These are phyloP conservation scores for Tetrahymena malaccensis DNA, from an alignment of 73 alveolate genomes.

Conservation along the genomic window DNA sequence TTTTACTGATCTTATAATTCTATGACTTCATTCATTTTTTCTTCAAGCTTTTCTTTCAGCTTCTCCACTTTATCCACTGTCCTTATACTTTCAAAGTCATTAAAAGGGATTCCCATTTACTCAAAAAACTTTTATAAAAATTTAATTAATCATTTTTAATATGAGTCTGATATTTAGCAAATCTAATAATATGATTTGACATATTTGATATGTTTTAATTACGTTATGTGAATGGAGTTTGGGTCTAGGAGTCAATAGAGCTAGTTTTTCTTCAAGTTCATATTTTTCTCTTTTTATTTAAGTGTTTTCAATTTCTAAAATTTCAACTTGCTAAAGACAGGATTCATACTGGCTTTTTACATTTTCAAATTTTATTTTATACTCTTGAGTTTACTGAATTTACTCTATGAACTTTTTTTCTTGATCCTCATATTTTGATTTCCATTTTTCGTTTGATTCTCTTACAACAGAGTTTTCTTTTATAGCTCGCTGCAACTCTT, in stretches of 20 bases:
- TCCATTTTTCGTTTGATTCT: neutral
- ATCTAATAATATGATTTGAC: neutral
- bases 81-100: neutral
- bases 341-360: neutral
- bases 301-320: neutral
- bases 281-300: neutral
- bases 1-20: neutral
- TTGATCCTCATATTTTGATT: neutral
- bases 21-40: neutral
- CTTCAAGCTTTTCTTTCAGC: neutral
- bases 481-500: neutral
- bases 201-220: neutral
- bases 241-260: neutral
- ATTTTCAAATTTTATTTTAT: neutral
- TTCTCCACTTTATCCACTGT: neutral
- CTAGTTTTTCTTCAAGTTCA: neutral
- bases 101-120: no score
- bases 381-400: neutral
- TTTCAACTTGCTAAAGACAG: neutral
- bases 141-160: no score
- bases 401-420: neutral
- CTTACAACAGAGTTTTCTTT: neutral
- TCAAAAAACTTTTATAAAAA: no score
- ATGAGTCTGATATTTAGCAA: neutral
- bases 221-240: neutral